Conservation (phyloP, 129 eudicot genomes). For the Saposhnikovia divaricata region DNA sequence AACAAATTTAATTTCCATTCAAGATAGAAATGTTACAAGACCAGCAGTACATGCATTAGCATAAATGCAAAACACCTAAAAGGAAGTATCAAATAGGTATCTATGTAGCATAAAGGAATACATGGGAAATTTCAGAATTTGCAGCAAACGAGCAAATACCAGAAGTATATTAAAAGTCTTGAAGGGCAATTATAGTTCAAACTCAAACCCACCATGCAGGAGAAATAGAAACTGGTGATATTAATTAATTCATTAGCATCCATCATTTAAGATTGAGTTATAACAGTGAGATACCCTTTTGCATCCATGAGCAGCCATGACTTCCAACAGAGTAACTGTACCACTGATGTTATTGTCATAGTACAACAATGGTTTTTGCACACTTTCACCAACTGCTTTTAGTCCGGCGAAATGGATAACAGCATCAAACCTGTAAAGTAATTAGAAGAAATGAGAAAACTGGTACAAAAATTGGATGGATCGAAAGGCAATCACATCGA, state of each 20-base stretch:
- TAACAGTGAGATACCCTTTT: slow-evolving; percentile 45
- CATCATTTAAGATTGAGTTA: not conserved
- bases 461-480: not conserved
- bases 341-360: slow-evolving; percentile 72
- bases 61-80: not conserved
- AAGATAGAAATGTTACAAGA: not conserved
- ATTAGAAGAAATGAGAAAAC: slow-evolving; percentile 8
- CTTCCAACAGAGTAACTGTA: slow-evolving; percentile 75
- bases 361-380: slow-evolving; percentile 72
- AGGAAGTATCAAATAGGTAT: not conserved
- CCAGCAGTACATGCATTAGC: not conserved
- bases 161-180: not conserved
- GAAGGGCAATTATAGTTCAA: not conserved
- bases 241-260: not conserved
- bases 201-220: not conserved
- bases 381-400: slow-evolving; percentile 98
- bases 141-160: not conserved
- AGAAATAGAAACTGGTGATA: not conserved
- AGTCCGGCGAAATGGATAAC: slow-evolving; percentile 95
- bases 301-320: slow-evolving; percentile 94
- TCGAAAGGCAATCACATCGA: not conserved
- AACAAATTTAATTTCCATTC: not conserved
- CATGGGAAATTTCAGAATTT: not conserved
- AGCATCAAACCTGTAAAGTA: slow-evolving; percentile 67
- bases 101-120: not conserved